phyloP scores from a whole-genome alignment of 228 moss, liverwort and hornwort species.

The Sphagnum magellanicum region DNA sequence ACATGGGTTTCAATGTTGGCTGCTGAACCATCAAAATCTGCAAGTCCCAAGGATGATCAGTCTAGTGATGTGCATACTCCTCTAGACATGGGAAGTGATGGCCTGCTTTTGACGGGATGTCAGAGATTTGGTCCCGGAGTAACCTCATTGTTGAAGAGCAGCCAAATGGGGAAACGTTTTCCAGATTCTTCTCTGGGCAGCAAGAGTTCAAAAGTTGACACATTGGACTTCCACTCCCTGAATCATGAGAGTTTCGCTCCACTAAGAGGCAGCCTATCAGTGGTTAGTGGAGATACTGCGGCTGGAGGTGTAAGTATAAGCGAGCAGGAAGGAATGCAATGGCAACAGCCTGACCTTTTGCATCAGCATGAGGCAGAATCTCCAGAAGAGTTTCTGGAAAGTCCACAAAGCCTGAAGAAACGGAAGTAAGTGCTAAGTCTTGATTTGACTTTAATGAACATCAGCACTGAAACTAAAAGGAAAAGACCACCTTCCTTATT shows the following conservation, averaged over 20 bases:
- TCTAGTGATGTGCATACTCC: constrained; percentile 11
- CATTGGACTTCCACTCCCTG: constrained; percentile 45
- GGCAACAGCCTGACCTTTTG: constrained; percentile 39
- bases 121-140: constrained; percentile 40
- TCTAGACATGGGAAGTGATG: constrained; percentile 14
- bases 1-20: constrained; percentile 68
- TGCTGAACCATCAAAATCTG: constrained; percentile 36
- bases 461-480: too few species aligned
- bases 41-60: constrained; percentile 24
- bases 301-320: constrained; percentile 28
- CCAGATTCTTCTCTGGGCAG: constrained; percentile 16
- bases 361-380: constrained; percentile 54
- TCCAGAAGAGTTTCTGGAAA: constrained; percentile 61
- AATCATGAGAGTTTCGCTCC: constrained; percentile 36
- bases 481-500: too few species aligned
- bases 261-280: constrained; percentile 32
- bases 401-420: constrained; percentile 72
- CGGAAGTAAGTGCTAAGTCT: constrained; percentile 39
- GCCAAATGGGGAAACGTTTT: constrained; percentile 23
- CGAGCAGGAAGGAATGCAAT: constrained; percentile 53
- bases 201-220: constrained; percentile 18
- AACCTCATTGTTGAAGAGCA: constrained; percentile 30
- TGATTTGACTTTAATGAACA: too few species aligned
- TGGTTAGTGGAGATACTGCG: constrained; percentile 18
- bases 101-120: constrained; percentile 19